Base-by-base conservation (phyloP, 768 basidiomycete genomes). In the Suillus ampliporus region DNA sequence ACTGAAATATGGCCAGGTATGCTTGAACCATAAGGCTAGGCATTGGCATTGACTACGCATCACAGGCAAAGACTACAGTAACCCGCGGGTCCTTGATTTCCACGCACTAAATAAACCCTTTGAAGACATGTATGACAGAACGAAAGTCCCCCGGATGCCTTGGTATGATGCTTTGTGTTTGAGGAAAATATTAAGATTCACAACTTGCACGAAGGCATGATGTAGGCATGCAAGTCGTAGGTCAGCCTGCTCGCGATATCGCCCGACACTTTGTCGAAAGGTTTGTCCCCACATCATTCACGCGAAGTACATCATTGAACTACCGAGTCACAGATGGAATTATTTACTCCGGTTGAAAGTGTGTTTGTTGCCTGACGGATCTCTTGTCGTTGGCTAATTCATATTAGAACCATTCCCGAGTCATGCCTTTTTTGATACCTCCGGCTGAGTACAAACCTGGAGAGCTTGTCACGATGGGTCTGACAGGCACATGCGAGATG, bases 401-500 rank as follows among this genome's bases (percentile, higher is more conserved):
- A 46, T 65, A 19, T 41, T 70, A 95, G 93, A 98, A 97, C 69
- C 97, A 99, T 72, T 83, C 89, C n/a, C 86, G 90, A 60, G 75
- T 82, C 28, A 95, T 98, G 94, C 96, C 97, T 6, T 97, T 97
- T 81, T 79, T 99, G 48, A 76, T 97, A 37, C 97, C 97, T 15
- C 92, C 97, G 35, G 88, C 97, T 0, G 97, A 99, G 70, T 99
- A 95, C 76, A 92, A 83, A 66, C 84, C 89, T 17, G 83, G 84
- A 7, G 94, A 99, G 65, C 82, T 99, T 7, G 79, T 85, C 28
- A 82, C 87, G 26, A 80, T 92, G 78, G 91, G 93, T 38, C 82
- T 99, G 44, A 94, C 93, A 1, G 97, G 97, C 9, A 99, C 97
- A 0, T 98, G 96, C 75, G 97, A 99, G 73, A 82, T 97, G 72